phyloP scores from a whole-genome alignment of 148 eudicot species.

The Chenopodium quinoa region DNA sequence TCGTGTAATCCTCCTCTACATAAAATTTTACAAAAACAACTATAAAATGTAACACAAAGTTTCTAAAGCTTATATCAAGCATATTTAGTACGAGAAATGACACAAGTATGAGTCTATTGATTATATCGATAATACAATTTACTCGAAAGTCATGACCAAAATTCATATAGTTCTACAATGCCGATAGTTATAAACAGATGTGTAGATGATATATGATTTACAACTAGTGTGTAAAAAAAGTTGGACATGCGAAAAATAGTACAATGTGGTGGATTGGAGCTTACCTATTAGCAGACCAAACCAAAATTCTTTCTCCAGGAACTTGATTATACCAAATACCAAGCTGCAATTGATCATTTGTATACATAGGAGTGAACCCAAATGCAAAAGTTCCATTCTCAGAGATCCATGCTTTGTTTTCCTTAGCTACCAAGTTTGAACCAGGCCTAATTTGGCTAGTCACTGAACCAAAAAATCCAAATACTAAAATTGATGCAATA shows the following conservation, averaged over 20 bases:
- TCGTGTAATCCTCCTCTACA: no score
- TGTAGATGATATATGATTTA: no score
- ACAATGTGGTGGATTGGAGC: not conserved
- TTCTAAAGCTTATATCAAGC: not conserved
- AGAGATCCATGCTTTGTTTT: constrained; percentile 62
- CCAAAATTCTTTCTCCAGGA: constrained; percentile 30
- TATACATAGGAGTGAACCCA: constrained; percentile 53
- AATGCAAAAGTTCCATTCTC: constrained; percentile 85
- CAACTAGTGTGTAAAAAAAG: no score
- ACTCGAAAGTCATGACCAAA: no score
- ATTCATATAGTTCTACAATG: no score
- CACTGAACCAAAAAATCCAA: constrained; percentile 23
- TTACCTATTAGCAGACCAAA: constrained; percentile 38
- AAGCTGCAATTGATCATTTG: constrained; percentile 46
- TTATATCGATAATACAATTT: no score
- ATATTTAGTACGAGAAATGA: not conserved
- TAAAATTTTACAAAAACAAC: no score
- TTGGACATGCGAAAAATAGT: not conserved
- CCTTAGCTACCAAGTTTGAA: constrained; percentile 52
- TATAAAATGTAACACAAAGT: no score
- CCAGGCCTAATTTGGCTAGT: constrained; percentile 44
- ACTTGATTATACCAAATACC: constrained; percentile 40
- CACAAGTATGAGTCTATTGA: not conserved
- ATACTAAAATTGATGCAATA: not conserved
- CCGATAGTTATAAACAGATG: no score